These are phyloP conservation scores for Omphalea diandra DNA, from an alignment of 441 rosid genomes.

Conservation along the genomic window DNA sequence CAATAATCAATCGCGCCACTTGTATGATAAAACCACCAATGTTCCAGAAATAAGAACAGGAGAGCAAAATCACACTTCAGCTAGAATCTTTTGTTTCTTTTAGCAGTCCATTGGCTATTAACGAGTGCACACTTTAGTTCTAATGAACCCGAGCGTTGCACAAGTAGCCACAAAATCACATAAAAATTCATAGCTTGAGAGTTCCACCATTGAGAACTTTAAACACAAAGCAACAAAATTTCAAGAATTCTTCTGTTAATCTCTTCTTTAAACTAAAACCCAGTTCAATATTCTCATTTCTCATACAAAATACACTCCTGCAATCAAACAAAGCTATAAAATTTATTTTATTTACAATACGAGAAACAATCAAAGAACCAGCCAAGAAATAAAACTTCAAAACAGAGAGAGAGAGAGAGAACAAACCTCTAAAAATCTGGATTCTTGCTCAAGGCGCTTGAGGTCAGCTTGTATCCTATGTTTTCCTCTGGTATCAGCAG, in stretches of 20 bases:
- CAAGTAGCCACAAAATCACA: not conserved
- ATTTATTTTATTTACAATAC: not conserved
- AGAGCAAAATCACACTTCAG: not conserved
- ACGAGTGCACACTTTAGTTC: not conserved
- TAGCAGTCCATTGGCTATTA: not conserved
- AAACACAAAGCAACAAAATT: not conserved
- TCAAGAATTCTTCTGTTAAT: not conserved
- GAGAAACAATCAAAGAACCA: not conserved
- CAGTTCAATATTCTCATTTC: slow-evolving; percentile 4
- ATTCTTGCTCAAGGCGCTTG: slow-evolving; percentile 88
- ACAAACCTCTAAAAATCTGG: slow-evolving; percentile 77
- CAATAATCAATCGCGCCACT: not conserved
- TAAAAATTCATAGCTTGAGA: not conserved
- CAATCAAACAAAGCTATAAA: slow-evolving; percentile 12
- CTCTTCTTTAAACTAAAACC: not conserved
- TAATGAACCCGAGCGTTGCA: not conserved
- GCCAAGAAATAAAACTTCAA: not conserved
- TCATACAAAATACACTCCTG: not conserved
- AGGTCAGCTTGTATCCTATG: slow-evolving; percentile 90
- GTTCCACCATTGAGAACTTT: not conserved
- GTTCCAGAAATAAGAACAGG: not conserved
- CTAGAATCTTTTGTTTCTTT: not conserved
- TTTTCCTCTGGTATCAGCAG: slow-evolving; percentile 80
- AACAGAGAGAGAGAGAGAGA: not conserved
- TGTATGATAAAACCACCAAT: not conserved